Percentiles rank a stretch among this genome's conserved stretches.
phyloP scores from a whole-genome alignment of 1,284 basidiomycete species.

The Athelia sp. region DNA sequence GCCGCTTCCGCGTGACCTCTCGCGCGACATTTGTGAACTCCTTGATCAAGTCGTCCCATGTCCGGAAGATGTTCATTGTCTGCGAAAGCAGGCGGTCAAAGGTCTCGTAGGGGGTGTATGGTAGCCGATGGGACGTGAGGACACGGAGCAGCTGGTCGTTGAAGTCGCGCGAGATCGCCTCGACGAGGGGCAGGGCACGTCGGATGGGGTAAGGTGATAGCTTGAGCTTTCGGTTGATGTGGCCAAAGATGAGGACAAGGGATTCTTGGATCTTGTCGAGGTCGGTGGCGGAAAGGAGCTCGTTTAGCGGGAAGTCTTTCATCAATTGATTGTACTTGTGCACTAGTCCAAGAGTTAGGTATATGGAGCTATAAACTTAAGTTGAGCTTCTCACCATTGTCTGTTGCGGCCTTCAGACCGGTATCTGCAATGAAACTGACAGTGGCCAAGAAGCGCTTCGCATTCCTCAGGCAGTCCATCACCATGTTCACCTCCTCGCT shows the following conservation, averaged over 20 bases:
- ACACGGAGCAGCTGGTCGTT: slow-evolving; percentile 93
- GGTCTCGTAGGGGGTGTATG: slow-evolving; percentile 91
- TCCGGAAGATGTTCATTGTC: slow-evolving; percentile 81
- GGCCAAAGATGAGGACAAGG: slow-evolving; percentile 83
- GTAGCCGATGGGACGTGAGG: slow-evolving; percentile 83
- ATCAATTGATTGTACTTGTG: slow-evolving; percentile 98
- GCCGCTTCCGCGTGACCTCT: slow-evolving; percentile 89
- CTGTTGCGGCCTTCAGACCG: slow-evolving; percentile 89
- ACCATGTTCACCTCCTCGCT: slow-evolving; percentile 94
- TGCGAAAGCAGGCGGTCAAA: slow-evolving; percentile 84
- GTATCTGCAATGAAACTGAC: slow-evolving; percentile 98
- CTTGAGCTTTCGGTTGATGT: slow-evolving; percentile 94
- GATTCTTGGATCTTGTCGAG: slow-evolving; percentile 93
- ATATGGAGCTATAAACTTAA: not conserved
- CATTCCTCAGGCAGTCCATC: slow-evolving; percentile 92
- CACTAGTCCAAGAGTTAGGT: slow-evolving; percentile 38
- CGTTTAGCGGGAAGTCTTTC: slow-evolving; percentile 98
- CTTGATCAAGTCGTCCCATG: slow-evolving; percentile 97
- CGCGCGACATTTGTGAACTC: slow-evolving; percentile 97
- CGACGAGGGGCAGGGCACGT: slow-evolving; percentile 91
- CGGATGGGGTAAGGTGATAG: slow-evolving; percentile 95
- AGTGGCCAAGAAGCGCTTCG: slow-evolving; percentile 95
- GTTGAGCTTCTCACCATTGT: slow-evolving; percentile 58
- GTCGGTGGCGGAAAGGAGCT: slow-evolving; percentile 93
- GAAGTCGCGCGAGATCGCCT: slow-evolving; percentile 97